Conservation (phyloP, 345 rosid species). For the Pseudoturritis turrita region DNA sequence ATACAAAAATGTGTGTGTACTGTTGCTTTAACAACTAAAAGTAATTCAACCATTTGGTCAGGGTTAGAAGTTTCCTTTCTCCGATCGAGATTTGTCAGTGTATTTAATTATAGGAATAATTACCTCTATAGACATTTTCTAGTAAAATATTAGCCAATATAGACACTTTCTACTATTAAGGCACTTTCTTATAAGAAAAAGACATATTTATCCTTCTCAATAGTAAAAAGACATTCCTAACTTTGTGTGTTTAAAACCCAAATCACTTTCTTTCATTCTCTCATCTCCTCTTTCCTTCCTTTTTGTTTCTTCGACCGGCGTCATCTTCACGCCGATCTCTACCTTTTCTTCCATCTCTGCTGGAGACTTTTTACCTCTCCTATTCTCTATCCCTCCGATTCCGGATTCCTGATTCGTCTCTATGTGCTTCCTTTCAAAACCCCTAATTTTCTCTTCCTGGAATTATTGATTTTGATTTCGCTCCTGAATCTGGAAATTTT, state of each 20-base stretch:
- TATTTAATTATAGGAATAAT: too few relatives aligned
- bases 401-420: not conserved
- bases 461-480: not conserved
- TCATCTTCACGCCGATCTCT: not conserved
- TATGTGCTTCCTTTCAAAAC: not conserved
- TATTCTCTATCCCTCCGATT: not conserved
- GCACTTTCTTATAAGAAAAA: too few relatives aligned
- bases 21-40: too few relatives aligned
- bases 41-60: too few relatives aligned
- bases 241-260: not conserved
- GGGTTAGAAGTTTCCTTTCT: too few relatives aligned
- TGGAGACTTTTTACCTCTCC: not conserved
- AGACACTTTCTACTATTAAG: too few relatives aligned
- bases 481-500: not conserved
- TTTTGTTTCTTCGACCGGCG: constrained; percentile 17
- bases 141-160: too few relatives aligned
- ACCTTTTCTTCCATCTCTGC: not conserved
- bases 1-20: too few relatives aligned
- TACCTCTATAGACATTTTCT: too few relatives aligned
- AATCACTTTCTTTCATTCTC: not conserved
- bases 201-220: too few relatives aligned
- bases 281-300: not conserved
- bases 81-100: too few relatives aligned
- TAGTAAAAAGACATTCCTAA: too few relatives aligned
- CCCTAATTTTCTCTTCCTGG: not conserved